Conservation (phyloP, 2,329 filamentous ascomycete genomes). For the Stenocarpella maydis region DNA sequence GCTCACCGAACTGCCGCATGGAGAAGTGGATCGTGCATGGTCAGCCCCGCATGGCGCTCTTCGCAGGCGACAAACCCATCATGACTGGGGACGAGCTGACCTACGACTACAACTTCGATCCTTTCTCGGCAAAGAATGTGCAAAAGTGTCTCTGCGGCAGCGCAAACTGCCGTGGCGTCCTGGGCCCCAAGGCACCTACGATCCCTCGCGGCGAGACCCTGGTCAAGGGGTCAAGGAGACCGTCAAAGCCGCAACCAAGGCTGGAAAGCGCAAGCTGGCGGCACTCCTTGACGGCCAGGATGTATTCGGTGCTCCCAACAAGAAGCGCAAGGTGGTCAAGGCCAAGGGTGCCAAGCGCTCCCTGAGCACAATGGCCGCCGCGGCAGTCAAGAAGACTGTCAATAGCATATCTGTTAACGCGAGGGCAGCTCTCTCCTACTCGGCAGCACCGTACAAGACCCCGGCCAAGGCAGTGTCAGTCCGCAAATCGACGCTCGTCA, state of each 20-base stretch:
- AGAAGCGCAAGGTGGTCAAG: conserved; percentile 58
- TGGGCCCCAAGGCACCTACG: conserved; percentile 69
- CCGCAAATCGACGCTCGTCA: conserved; percentile 33
- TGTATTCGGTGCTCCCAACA: conserved; percentile 44
- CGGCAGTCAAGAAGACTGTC: conserved; percentile 50
- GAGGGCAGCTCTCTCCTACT: conserved; percentile 40
- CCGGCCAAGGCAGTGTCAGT: conserved; percentile 19
- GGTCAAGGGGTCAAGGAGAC: conserved; percentile 36
- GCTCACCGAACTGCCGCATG: conserved; percentile 96
- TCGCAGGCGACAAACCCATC: conserved; percentile 88
- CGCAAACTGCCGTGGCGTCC: conserved; percentile 69
- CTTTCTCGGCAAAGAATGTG: conserved; percentile 73
- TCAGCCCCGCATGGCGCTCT: conserved; percentile 94
- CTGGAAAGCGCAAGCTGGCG: conserved; percentile 64
- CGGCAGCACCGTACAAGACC: conserved; percentile 8
- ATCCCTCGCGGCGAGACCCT: conserved; percentile 54
- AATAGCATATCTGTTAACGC: conserved; percentile 50
- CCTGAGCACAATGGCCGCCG: conserved; percentile 46
- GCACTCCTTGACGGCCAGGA: conserved; percentile 57
- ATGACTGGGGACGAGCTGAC: conserved; percentile 96
- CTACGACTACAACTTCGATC: conserved; percentile 85
- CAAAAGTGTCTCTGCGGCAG: conserved; percentile 72
- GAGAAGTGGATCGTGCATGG: conserved; percentile 96
- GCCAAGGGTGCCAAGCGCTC: conserved; percentile 47
- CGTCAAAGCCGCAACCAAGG: conserved; percentile 43